phyloP scores from a whole-genome alignment of 495 filamentous ascomycete genomes.

The Penicillium subrubescens region DNA sequence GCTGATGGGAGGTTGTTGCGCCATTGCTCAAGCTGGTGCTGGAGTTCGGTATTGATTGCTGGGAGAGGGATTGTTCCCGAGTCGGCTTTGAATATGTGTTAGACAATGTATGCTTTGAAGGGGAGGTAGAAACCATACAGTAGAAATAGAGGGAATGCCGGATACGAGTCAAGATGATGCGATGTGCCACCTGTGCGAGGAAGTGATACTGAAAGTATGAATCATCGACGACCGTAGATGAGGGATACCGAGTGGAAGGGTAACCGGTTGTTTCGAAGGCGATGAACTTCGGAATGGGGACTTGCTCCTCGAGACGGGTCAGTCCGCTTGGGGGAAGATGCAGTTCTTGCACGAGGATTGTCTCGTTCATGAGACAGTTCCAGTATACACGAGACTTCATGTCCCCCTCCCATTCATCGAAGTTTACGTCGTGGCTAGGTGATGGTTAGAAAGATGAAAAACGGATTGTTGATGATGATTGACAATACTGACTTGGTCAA shows the following conservation, averaged over 20 bases:
- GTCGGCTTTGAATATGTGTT: conserved; percentile 35
- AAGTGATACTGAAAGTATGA: conserved; percentile 54
- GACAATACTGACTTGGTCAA: conserved; percentile 42
- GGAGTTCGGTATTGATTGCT: conserved; percentile 47
- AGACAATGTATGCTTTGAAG: neutral
- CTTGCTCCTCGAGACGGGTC: conserved; percentile 45
- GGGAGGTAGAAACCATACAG: conserved; percentile 31
- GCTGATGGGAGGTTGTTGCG: conserved; percentile 45
- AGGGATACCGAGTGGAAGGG: conserved; percentile 27
- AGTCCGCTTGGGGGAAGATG: conserved; percentile 51
- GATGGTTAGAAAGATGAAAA: neutral
- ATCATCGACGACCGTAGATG: conserved; percentile 43
- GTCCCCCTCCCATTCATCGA: conserved; percentile 52
- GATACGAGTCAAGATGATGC: conserved; percentile 52
- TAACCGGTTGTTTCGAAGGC: conserved; percentile 44
- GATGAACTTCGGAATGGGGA: conserved; percentile 53
- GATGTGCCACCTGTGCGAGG: conserved; percentile 51
- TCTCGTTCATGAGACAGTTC: conserved; percentile 54
- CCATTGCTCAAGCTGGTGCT: conserved; percentile 52
- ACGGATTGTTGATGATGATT: neutral
- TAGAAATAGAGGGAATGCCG: conserved; percentile 52
- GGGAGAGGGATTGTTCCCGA: conserved; percentile 48
- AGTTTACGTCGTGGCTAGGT: conserved; percentile 45
- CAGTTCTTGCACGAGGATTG: conserved; percentile 50
- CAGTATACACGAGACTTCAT: conserved; percentile 55